Base-by-base conservation (phyloP, 768 basidiomycete species). In the Pulveroboletus sp. region DNA sequence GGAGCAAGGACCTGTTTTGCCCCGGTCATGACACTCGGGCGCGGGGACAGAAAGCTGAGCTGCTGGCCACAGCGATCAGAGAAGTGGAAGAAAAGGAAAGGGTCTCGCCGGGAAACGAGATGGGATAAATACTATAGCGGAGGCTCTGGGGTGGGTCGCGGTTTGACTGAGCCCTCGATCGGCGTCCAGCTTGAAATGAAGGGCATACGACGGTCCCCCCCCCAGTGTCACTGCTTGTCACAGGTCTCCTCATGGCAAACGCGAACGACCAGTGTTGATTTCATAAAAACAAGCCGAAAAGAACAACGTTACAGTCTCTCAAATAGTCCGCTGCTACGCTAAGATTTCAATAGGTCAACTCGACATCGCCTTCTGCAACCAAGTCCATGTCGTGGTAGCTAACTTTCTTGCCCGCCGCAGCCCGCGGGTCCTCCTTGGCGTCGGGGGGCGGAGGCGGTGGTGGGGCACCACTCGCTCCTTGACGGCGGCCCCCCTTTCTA, bases 351-450 rank as follows among this genome's bases (percentile, higher is more conserved):
- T 72, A 72, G 28, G 69, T 68, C 60, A 83, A 65, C 63, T 83
- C 82, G 61, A 81, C 79, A 67, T 81, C 85, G 35, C 79, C 85
- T 76, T 89, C 89, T 27, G 91, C 89, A 57, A 92, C 89, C 66
- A 88, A 73, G 73, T 97, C 94, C 84, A 96, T 89, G 70, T 97
- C 94, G 65, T 92, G 85, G 64, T 97, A 97, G 71, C 89, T 93
- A 48, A 97, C 83, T 68, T 89, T 82, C 70, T 84, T 87, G 39
- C 90, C 90, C 31, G 85, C 88, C 30, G 88, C 86, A 27, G 94
- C 90, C 36, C 94, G 77, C 38, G 94, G 94, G 67, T 97, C 94
- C 68, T 93, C 89, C 70, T 89, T 91, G 28, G 85, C 89, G 69
- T 93, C 88, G 47, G 89, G 83, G 11, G 91, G 90, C 14, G 90